Conservation (phyloP, 331 rosid genomes). For the Arachis monticola region DNA sequence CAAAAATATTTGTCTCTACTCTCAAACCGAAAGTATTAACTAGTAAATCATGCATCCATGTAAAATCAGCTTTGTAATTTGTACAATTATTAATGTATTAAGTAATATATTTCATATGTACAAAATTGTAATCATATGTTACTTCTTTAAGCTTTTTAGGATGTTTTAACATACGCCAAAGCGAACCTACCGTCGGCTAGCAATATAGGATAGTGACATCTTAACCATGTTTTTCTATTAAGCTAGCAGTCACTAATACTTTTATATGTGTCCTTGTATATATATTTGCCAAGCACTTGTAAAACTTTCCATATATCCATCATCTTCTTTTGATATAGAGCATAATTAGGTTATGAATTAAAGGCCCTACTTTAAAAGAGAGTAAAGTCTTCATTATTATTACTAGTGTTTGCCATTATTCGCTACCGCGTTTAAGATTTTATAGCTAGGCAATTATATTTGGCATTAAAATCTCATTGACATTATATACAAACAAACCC, state of each 20-base stretch:
- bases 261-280: conserved; percentile 25
- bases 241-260: conserved; percentile 26
- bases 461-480: conserved; percentile 18
- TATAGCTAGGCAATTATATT: conserved; percentile 48
- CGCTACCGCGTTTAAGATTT: conserved; percentile 43
- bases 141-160: background rate
- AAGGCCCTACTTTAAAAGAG: conserved; percentile 51
- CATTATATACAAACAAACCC: background rate
- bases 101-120: background rate
- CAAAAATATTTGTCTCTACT: background rate
- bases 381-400: conserved; percentile 58
- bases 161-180: background rate
- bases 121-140: background rate
- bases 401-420: conserved; percentile 61
- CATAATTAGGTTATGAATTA: conserved; percentile 39
- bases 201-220: conserved; percentile 24
- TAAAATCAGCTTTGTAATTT: background rate
- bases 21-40: background rate
- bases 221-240: conserved; percentile 16
- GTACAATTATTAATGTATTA: background rate
- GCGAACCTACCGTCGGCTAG: conserved; percentile 18
- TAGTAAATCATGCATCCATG: background rate
- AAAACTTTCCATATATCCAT: conserved; percentile 27
- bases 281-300: conserved; percentile 35
- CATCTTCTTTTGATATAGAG: conserved; percentile 20